Conservation (phyloP, 768 basidiomycete genomes). For the Pluteus cervinus region DNA sequence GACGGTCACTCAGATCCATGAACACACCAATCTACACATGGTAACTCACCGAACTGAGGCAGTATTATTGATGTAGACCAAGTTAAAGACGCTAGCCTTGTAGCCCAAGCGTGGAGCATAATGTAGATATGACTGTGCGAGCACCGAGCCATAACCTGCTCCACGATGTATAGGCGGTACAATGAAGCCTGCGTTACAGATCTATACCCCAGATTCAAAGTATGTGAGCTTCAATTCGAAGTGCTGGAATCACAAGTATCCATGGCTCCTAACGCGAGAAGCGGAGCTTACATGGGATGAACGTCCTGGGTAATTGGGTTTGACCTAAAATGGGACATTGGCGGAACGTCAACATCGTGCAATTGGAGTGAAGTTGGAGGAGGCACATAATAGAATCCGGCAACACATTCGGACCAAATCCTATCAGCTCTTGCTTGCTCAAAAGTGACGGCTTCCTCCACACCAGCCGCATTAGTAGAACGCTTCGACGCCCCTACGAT, state of each 20-base stretch:
- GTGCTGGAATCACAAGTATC: conserved; percentile 4
- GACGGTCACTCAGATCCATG: not conserved
- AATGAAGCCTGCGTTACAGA: conserved; percentile 89
- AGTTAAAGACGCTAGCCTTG: conserved; percentile 80
- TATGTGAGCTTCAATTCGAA: too few species aligned
- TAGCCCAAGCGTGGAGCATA: conserved; percentile 79
- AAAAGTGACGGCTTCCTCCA: conserved; percentile 23
- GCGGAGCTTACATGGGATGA: conserved; percentile 76
- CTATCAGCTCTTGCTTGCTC: conserved; percentile 42
- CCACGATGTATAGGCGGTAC: conserved; percentile 60
- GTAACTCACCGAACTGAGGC: conserved; percentile 59
- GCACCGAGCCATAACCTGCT: conserved; percentile 57
- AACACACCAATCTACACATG: conserved; percentile 4
- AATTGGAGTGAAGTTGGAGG: conserved; percentile 6
- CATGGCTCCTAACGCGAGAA: conserved; percentile 4
- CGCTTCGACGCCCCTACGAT: conserved; percentile 27
- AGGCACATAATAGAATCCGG: conserved; percentile 76
- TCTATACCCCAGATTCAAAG: conserved; percentile 31
- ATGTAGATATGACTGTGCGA: conserved; percentile 74
- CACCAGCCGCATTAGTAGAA: conserved; percentile 16
- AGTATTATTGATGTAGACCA: conserved; percentile 81
- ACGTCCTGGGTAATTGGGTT: conserved; percentile 87
- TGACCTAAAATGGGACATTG: conserved; percentile 36
- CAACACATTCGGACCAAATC: conserved; percentile 64
- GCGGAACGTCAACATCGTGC: not conserved